A percentile compares a stretch with the other conserved stretches of the same genome.
Evolutionary conservation across 148 eudicot genomes (phyloP).

Genomic region (Pouteria glomerata): DNA sequence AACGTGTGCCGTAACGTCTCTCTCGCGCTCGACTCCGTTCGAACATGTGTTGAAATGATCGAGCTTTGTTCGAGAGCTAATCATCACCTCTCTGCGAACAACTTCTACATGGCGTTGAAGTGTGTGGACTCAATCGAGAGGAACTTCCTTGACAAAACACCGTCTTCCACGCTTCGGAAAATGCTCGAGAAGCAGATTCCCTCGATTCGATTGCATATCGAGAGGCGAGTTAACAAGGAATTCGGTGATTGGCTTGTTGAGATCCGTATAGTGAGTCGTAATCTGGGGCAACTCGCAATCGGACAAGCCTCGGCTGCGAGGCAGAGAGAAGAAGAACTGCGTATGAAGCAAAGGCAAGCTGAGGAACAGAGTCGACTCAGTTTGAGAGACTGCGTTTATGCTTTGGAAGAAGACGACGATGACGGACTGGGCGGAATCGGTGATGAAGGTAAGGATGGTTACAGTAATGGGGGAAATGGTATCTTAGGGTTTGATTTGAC

Average conservation of each 20-base stretch:
- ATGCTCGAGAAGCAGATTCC: conserved; percentile 81
- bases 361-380: conserved; percentile 92
- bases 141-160: conserved; percentile 33
- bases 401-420: conserved; percentile 81
- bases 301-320: conserved; percentile 87
- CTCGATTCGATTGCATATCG: conserved; percentile 59
- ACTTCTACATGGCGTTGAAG: conserved; percentile 66
- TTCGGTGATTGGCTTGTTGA: conserved; percentile 92
- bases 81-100: conserved; percentile 35
- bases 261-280: conserved; percentile 79
- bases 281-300: conserved; percentile 88
- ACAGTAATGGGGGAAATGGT: conserved; percentile 24
- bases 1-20: conserved; percentile 43
- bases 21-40: conserved; percentile 37
- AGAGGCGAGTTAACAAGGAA: conserved; percentile 64
- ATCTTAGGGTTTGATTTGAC: conserved; percentile 72
- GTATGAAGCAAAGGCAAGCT: conserved; percentile 88
- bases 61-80: conserved; percentile 69
- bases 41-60: conserved; percentile 31
- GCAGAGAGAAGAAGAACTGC: conserved; percentile 88
- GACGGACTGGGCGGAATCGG: conserved; percentile 35
- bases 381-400: conserved; percentile 74
- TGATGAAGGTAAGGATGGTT: conserved; percentile 25
- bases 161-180: conserved; percentile 50
- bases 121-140: conserved; percentile 61